These are phyloP conservation scores for Parachaetomium inaequale DNA, from an alignment of 495 filamentous ascomycete genomes.

Conservation along the genomic window DNA sequence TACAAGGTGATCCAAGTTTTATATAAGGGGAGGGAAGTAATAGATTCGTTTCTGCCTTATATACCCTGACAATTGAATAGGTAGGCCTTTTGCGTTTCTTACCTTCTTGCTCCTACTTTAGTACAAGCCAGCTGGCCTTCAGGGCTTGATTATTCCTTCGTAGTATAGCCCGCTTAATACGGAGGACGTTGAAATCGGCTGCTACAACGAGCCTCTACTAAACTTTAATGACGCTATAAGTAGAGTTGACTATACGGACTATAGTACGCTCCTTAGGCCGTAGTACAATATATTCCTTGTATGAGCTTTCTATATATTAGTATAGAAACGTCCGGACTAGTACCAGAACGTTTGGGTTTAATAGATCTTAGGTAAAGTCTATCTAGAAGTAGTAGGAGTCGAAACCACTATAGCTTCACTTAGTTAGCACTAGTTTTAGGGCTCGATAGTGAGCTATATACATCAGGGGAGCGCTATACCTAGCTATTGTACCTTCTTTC, in stretches of 20 bases:
- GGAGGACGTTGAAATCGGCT: slow-evolving; percentile 5
- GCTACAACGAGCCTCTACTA: slow-evolving; percentile 1
- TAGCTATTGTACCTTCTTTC: background rate
- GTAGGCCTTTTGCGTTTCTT: background rate
- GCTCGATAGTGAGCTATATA: background rate
- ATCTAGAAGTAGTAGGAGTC: slow-evolving; percentile 5
- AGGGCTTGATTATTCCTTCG: no score
- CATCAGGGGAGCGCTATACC: background rate
- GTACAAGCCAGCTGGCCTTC: background rate
- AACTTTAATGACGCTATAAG: slow-evolving; percentile 8
- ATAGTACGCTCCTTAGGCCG: slow-evolving; percentile 6
- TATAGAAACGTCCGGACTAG: slow-evolving; percentile 1
- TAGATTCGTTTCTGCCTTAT: background rate
- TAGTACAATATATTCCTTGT: slow-evolving; percentile 2
- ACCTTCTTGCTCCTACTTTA: slow-evolving; percentile 6
- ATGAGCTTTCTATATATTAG: slow-evolving; percentile 1
- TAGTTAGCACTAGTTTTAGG: background rate
- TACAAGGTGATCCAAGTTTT: no score
- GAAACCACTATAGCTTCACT: background rate
- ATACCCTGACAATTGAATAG: slow-evolving; percentile 3
- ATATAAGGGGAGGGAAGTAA: background rate
- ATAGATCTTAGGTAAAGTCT: slow-evolving; percentile 4
- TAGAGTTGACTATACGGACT: slow-evolving; percentile 2
- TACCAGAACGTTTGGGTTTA: background rate
- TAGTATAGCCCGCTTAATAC: background rate